phyloP scores from a whole-genome alignment of 495 filamentous ascomycete species.

The Neurospora pannonica region DNA sequence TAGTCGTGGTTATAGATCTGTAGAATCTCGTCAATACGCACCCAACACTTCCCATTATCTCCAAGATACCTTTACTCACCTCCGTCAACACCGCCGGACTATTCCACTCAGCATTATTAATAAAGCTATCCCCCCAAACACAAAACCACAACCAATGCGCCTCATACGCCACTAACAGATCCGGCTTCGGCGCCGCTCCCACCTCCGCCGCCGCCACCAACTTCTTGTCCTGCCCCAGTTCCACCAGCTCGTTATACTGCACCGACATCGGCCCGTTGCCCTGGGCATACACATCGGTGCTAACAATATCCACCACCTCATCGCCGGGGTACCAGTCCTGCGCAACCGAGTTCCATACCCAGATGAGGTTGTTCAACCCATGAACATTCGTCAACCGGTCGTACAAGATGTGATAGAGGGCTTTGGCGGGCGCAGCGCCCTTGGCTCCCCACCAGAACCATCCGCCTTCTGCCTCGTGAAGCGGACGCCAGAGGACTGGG shows the following conservation, averaged over 20 bases:
- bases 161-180: slow-evolving; percentile 29
- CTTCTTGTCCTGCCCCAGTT: slow-evolving; percentile 35
- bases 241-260: slow-evolving; percentile 35
- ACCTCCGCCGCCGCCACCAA: slow-evolving; percentile 38
- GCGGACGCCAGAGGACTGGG: slow-evolving; percentile 35
- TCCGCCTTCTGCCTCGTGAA: slow-evolving; percentile 40
- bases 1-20: slow-evolving; percentile 27
- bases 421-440: slow-evolving; percentile 34
- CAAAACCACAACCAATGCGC: slow-evolving; percentile 39
- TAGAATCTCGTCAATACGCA: background rate
- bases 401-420: slow-evolving; percentile 31
- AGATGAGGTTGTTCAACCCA: slow-evolving; percentile 35
- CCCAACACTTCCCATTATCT: background rate
- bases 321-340: slow-evolving; percentile 39
- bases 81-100: slow-evolving; percentile 20
- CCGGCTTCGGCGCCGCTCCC: slow-evolving; percentile 34
- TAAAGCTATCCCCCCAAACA: slow-evolving; percentile 33
- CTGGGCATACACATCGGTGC: slow-evolving; percentile 27
- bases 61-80: slow-evolving; percentile 1
- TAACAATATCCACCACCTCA: slow-evolving; percentile 31
- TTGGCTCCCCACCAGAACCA: slow-evolving; percentile 48
- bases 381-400: slow-evolving; percentile 34
- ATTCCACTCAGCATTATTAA: slow-evolving; percentile 29
- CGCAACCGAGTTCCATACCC: slow-evolving; percentile 41
- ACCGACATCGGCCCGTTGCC: slow-evolving; percentile 29